phyloP scores from a whole-genome alignment of 116 monocot species.

The Phalaenopsis hybrid region DNA sequence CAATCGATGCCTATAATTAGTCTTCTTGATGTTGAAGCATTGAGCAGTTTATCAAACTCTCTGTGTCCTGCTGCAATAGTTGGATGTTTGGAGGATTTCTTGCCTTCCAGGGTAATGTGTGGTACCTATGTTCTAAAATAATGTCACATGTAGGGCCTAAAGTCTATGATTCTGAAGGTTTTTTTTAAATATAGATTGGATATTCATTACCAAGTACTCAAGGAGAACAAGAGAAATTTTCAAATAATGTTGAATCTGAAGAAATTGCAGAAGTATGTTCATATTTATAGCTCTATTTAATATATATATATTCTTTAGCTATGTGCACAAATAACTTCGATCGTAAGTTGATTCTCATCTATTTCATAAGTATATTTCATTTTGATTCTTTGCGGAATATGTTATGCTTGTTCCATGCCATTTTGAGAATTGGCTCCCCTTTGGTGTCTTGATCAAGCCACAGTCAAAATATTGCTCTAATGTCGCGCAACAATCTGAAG shows the following conservation, averaged over 20 bases:
- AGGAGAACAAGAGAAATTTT: slow-evolving; percentile 6
- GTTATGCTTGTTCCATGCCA: background rate
- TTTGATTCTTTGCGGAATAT: background rate
- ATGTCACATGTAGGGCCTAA: background rate
- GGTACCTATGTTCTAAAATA: background rate
- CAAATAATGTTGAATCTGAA: slow-evolving; percentile 3
- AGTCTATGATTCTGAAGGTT: slow-evolving; percentile 1
- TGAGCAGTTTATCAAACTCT: background rate
- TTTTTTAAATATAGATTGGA: slow-evolving; percentile 5
- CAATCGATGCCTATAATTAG: background rate
- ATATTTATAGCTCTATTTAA: background rate
- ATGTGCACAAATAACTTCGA: background rate
- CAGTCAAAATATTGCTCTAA: background rate
- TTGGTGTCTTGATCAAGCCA: background rate
- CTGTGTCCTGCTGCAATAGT: background rate
- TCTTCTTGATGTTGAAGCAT: background rate
- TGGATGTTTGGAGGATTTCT: background rate
- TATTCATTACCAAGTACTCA: background rate
- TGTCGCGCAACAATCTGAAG: background rate
- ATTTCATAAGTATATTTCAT: background rate
- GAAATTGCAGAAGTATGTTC: background rate
- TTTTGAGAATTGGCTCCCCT: background rate
- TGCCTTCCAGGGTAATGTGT: slow-evolving; percentile 9
- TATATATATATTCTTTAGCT: background rate
- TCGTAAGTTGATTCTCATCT: background rate